Conservation (phyloP, 306 rosid genomes). For the Malus orientalis region DNA sequence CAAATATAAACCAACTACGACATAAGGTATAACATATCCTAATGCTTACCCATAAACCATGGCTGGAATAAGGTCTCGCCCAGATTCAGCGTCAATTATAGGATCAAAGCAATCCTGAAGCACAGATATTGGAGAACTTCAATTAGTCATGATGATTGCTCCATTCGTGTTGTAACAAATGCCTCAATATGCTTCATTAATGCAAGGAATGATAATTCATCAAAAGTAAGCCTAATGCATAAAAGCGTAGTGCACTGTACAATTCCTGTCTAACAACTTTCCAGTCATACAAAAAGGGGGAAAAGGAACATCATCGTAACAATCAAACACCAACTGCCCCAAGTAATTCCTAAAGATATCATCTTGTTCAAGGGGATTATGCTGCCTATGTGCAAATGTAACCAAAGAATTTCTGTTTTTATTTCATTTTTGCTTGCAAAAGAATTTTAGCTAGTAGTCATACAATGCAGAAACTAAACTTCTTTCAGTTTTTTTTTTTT, state of each 20-base stretch:
- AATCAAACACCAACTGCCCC: not conserved
- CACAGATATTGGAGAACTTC: not conserved
- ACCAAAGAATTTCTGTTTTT: not conserved
- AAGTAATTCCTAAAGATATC: not conserved
- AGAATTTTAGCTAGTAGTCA: not conserved
- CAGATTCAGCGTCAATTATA: slow-evolving; percentile 67
- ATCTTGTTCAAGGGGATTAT: not conserved
- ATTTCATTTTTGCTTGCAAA: not conserved
- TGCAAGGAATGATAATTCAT: not conserved
- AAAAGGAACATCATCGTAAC: not conserved
- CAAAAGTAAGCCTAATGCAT: not conserved
- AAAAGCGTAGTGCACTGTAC: not conserved
- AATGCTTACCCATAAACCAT: slow-evolving; percentile 87
- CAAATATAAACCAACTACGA: not conserved
- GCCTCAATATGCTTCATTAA: not conserved
- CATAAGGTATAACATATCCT: not conserved
- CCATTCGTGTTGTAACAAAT: not conserved
- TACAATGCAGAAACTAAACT: not conserved
- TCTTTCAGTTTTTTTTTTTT: not conserved
- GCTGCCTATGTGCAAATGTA: not conserved
- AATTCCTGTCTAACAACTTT: not conserved
- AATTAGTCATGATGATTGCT: not conserved
- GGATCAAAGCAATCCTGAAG: slow-evolving; percentile 96
- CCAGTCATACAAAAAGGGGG: not conserved
- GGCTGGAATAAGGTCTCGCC: slow-evolving; percentile 92